These are phyloP conservation scores for Escallonia rubra DNA, from an alignment of 129 eudicot species.

Conservation along the genomic window DNA sequence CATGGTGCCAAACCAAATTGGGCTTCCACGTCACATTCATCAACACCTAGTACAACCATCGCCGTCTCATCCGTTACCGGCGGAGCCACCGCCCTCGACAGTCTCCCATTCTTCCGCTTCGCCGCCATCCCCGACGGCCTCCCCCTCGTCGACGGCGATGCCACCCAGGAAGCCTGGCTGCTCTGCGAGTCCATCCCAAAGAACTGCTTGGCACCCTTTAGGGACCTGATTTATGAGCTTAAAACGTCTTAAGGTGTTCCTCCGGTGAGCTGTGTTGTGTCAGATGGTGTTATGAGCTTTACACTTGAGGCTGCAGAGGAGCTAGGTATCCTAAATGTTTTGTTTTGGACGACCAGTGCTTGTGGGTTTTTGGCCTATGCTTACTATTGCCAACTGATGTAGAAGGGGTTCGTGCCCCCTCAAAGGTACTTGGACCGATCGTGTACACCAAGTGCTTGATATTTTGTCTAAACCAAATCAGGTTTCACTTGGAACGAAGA, in stretches of 20 bases:
- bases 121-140: slow-evolving; percentile 37
- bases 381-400: slow-evolving; percentile 10
- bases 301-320: slow-evolving; percentile 16
- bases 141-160: slow-evolving; percentile 14
- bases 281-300: slow-evolving; percentile 31
- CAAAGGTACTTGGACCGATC: too few relatives aligned
- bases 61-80: slow-evolving; percentile 22
- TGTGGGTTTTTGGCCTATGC: slow-evolving; percentile 22
- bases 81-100: slow-evolving; percentile 16
- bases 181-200: slow-evolving; percentile 11
- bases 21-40: slow-evolving; percentile 41
- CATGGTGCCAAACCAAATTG: too few relatives aligned
- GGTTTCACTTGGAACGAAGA: too few relatives aligned
- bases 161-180: slow-evolving; percentile 22
- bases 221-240: slow-evolving; percentile 12
- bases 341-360: slow-evolving; percentile 30
- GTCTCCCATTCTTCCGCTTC: slow-evolving; percentile 23
- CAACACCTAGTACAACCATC: slow-evolving; percentile 37
- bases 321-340: slow-evolving; percentile 20
- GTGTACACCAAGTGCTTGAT: too few relatives aligned
- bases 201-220: slow-evolving; percentile 17
- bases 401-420: slow-evolving; percentile 21
- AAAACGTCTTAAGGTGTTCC: slow-evolving; percentile 12
- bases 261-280: slow-evolving; percentile 24
- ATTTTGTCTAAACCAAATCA: too few relatives aligned